A percentile compares a stretch with the other conserved stretches of the same genome.
Evolutionary conservation across 2,329 filamentous ascomycete species (phyloP).

Genomic region (Alternaria sp.): DNA sequence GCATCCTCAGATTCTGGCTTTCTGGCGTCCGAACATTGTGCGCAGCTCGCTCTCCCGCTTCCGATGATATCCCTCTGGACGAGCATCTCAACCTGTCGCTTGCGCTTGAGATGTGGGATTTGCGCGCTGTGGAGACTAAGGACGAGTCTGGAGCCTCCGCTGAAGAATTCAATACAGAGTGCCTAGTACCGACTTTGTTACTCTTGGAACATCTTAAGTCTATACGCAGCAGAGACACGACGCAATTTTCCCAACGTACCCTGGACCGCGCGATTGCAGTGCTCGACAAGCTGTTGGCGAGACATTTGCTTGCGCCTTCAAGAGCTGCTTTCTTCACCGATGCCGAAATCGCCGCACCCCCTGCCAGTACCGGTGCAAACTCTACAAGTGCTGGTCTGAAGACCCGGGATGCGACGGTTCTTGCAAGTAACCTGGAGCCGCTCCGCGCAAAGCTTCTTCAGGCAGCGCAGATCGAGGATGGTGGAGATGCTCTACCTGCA

Average conservation of each 20-base stretch:
- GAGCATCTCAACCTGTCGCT: constrained; percentile 34
- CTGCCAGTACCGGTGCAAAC: constrained; percentile 11
- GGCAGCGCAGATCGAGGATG: constrained; percentile 43
- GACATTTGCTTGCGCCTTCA: constrained; percentile 55
- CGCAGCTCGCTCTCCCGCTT: not conserved
- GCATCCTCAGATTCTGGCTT: constrained; percentile 50
- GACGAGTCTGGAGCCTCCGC: constrained; percentile 42
- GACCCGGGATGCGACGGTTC: constrained; percentile 21
- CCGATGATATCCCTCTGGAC: constrained; percentile 1
- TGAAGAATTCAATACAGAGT: constrained; percentile 51
- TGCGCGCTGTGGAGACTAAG: constrained; percentile 37
- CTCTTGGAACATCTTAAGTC: constrained; percentile 34
- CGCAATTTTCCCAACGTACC: not conserved
- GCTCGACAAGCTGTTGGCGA: constrained; percentile 52
- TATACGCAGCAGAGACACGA: constrained; percentile 4
- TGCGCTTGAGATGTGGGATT: constrained; percentile 46
- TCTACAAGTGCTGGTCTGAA: constrained; percentile 2
- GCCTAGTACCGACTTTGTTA: constrained; percentile 43
- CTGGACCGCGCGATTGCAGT: constrained; percentile 22
- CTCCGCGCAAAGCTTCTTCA: constrained; percentile 44
- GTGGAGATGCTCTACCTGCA: constrained; percentile 31
- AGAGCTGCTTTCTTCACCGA: constrained; percentile 49
- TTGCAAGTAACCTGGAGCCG: constrained; percentile 35
- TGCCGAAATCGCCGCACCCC: constrained; percentile 9
- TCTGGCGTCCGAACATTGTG: constrained; percentile 31